Evolutionary conservation across 768 basidiomycete species (phyloP).

Genomic region (Lentinula guzmanii): DNA sequence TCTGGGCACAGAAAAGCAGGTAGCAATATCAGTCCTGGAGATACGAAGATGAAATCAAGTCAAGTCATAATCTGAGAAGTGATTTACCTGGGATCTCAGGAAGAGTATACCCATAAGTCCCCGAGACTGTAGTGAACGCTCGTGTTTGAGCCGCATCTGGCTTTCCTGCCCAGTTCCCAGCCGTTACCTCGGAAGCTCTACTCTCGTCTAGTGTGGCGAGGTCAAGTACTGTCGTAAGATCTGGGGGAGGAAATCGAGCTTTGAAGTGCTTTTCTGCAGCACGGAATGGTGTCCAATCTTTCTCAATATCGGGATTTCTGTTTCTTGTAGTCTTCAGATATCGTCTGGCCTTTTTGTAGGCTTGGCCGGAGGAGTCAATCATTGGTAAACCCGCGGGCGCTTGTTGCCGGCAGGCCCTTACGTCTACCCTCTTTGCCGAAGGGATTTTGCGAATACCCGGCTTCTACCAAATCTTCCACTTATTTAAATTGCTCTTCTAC

Average conservation of each 20-base stretch:
- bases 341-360: constrained; percentile 47
- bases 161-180: constrained; percentile 43
- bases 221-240: constrained; percentile 66
- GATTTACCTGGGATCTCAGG: constrained; percentile 52
- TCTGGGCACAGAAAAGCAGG: constrained; percentile 61
- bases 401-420: neutral
- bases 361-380: constrained; percentile 14
- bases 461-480: neutral
- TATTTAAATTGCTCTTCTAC: neutral
- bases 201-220: constrained; percentile 40
- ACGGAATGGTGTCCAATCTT: constrained; percentile 70
- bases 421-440: neutral
- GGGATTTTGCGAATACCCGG: neutral
- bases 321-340: constrained; percentile 57
- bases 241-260: constrained; percentile 70
- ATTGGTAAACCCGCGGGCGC: neutral
- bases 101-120: constrained; percentile 36
- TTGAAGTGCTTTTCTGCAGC: constrained; percentile 79
- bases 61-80: neutral
- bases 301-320: constrained; percentile 36
- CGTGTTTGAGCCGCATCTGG: constrained; percentile 27
- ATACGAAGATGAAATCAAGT: neutral
- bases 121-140: constrained; percentile 12
- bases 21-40: constrained; percentile 75
- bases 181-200: constrained; percentile 33